Evolutionary conservation across 495 filamentous ascomycete genomes (phyloP), one percentile per base, ranked within the genome.

Genomic region (Sporormia fimetaria): DNA sequence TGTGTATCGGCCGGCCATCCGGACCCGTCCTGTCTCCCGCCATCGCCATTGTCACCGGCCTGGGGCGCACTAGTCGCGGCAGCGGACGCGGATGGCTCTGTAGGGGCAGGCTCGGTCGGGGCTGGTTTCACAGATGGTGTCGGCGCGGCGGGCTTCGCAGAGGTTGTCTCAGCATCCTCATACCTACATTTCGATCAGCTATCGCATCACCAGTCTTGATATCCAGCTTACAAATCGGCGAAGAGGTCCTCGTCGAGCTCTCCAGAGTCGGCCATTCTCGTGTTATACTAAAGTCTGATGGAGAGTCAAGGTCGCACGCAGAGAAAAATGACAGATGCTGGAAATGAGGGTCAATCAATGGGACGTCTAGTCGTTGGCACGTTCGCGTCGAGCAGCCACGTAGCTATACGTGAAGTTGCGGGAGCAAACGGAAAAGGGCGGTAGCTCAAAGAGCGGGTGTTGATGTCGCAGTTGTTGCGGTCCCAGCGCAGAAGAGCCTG

Each of bases 211-310:
- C n/a, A n/a, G n/a, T n/a, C n/a, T n/a, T n/a, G n/a, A n/a, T n/a
- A n/a, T n/a, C n/a, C n/a, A n/a, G 72, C 86, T 60, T 71, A 96
- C 90, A 98, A 75, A 67, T 98, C 90, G 49, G 87, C 90, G 61
- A 98, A 98, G 56, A 98, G 81, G 72, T 98, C 90, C 55, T 96
- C 92, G 37, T 96, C 92, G 49, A 87, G 78, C 45, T 87, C 86
- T 60, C 92, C 87, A 33, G 75, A 74, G 59, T 93, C 87, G 17
- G 85, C 75, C 86, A 93, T 93, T 41, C 25, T 53, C 40, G n/a
- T 37, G 14, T 23, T 7, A 20, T n/a, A 21, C 3, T 17, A 24
- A n/a, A n/a, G n/a, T n/a, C n/a, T n/a, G 15, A 18, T 33, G 33
- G 12, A 18, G 26, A 31, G 21, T 24, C 14, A 35, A 36, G 32